A percentile compares a stretch with the other conserved stretches of the same genome.
phyloP scores from a whole-genome alignment of 2,329 filamentous ascomycete genomes.

The Boeremia lycopersici region DNA sequence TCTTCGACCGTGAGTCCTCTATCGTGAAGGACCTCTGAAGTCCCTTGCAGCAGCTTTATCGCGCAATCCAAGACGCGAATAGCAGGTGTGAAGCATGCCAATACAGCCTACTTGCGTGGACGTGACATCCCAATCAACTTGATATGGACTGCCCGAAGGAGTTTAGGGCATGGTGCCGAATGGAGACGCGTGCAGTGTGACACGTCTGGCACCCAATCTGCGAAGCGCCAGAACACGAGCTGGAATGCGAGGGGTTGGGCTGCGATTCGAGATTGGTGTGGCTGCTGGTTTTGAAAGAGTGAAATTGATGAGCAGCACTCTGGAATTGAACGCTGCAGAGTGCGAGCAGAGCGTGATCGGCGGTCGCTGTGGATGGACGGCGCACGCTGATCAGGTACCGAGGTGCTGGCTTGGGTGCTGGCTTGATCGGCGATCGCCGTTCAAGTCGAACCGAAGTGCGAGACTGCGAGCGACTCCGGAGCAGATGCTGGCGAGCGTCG shows the following conservation, averaged over 20 bases:
- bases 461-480: slow-evolving; percentile 5
- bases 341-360: not conserved
- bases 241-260: slow-evolving; percentile 9
- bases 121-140: not conserved
- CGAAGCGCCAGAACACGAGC: slow-evolving; percentile 11
- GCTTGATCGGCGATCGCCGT: slow-evolving; percentile 11
- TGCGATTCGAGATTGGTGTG: slow-evolving; percentile 1
- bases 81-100: not conserved
- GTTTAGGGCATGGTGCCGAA: not conserved
- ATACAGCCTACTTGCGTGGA: not conserved
- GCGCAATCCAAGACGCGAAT: not conserved
- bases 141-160: slow-evolving; percentile 6
- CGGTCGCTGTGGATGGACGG: not conserved
- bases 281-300: not conserved
- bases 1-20: not conserved
- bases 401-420: not conserved
- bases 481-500: not conserved
- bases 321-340: not conserved
- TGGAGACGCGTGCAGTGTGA: slow-evolving; percentile 10
- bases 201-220: slow-evolving; percentile 6
- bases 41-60: slow-evolving; percentile 5
- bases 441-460: not conserved
- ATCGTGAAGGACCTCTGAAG: not conserved
- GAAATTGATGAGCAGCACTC: not conserved
- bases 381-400: slow-evolving; percentile 11